These are phyloP conservation scores for Cordyceps militaris DNA, from an alignment of 2,329 filamentous ascomycete genomes.

Conservation along the genomic window DNA sequence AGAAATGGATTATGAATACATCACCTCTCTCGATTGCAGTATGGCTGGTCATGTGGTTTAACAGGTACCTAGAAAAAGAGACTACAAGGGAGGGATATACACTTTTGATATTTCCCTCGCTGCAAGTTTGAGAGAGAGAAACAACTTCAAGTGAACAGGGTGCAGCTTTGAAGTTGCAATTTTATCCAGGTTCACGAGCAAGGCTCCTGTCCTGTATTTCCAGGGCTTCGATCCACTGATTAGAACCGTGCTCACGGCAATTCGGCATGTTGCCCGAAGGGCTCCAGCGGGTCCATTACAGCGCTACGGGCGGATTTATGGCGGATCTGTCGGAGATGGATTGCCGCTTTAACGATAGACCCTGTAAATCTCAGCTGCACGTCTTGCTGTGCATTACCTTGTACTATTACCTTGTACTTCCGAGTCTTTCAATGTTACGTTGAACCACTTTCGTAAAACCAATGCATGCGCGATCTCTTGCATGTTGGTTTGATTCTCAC, in stretches of 20 bases:
- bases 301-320: background rate
- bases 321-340: background rate
- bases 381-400: too few relatives aligned
- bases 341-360: too few relatives aligned
- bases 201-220: background rate
- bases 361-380: background rate
- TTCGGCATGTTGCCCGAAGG: background rate
- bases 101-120: too few relatives aligned
- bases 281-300: background rate
- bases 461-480: background rate
- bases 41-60: background rate
- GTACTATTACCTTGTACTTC: background rate
- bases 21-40: background rate
- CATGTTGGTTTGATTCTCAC: too few relatives aligned
- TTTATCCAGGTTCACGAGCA: background rate
- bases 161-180: background rate
- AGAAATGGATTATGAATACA: slow-evolving; percentile 8
- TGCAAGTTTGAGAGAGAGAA: too few relatives aligned
- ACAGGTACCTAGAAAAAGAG: too few relatives aligned
- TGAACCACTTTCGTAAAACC: background rate
- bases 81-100: too few relatives aligned
- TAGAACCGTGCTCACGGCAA: background rate
- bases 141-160: too few relatives aligned
- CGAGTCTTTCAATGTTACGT: background rate
- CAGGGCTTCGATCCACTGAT: background rate